Evolutionary conservation across 352 stramenopile species (phyloP).

Genomic region (Discostella stelligera): DNA sequence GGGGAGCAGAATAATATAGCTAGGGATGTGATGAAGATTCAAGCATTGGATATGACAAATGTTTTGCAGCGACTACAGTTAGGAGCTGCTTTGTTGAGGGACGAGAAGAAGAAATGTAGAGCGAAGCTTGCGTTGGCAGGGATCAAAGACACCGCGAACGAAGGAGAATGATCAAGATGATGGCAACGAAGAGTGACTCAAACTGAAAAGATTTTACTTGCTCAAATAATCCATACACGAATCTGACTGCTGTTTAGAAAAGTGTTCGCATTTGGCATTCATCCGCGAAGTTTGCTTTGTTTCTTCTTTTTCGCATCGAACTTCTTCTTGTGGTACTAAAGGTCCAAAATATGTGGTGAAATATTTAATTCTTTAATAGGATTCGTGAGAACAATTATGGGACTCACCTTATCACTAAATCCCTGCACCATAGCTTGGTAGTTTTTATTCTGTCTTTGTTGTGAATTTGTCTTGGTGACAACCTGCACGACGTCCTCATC

Average conservation of each 20-base stretch:
- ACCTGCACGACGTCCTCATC: slow-evolving; percentile 97
- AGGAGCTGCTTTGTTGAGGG: slow-evolving; percentile 50
- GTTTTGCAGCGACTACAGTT: slow-evolving; percentile 66
- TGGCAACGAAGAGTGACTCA: neutral
- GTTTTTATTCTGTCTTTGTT: slow-evolving; percentile 97
- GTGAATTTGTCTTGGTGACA: slow-evolving; percentile 96
- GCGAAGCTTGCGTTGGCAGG: slow-evolving; percentile 59
- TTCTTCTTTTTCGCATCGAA: slow-evolving; percentile 82
- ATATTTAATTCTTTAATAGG: neutral
- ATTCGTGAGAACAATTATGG: slow-evolving; percentile 57
- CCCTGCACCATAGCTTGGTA: slow-evolving; percentile 94
- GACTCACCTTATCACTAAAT: slow-evolving; percentile 89
- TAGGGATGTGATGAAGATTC: slow-evolving; percentile 55
- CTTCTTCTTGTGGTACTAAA: slow-evolving; percentile 74
- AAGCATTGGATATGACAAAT: slow-evolving; percentile 65
- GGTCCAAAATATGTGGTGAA: neutral
- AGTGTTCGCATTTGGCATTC: slow-evolving; percentile 1
- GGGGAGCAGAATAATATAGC: slow-evolving; percentile 52
- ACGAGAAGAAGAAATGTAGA: slow-evolving; percentile 59
- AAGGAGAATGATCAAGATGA: slow-evolving; percentile 13
- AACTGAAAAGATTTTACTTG: neutral
- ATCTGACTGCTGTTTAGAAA: neutral
- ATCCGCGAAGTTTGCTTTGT: slow-evolving; percentile 67
- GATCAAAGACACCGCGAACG: slow-evolving; percentile 30
- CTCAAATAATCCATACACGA: neutral